Evolutionary conservation across 108 stramenopile genomes (phyloP).

Genomic region (Cyclotella sp.): DNA sequence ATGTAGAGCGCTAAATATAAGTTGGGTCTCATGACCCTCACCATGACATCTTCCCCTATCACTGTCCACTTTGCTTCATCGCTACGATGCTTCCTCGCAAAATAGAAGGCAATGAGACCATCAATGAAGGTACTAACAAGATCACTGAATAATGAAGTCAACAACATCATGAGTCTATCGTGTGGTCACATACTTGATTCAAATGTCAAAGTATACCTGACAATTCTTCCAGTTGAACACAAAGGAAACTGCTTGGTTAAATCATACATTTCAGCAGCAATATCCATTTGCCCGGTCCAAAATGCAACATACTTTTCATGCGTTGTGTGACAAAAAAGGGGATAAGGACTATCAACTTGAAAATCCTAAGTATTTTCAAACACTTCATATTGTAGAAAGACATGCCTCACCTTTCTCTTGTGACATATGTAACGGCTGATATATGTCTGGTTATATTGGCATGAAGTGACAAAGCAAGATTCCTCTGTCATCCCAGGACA

Average conservation of each 20-base stretch:
- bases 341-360: too few species aligned
- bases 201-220: constrained; percentile 12
- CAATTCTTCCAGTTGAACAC: constrained; percentile 27
- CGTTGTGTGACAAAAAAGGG: background rate
- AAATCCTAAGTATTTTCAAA: background rate
- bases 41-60: constrained; percentile 15
- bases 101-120: constrained; percentile 51
- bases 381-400: too few species aligned
- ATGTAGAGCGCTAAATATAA: background rate
- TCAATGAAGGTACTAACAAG: constrained; percentile 51
- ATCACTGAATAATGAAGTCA: background rate
- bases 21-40: background rate
- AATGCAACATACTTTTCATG: constrained; percentile 16
- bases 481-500: constrained; percentile 16
- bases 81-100: constrained; percentile 34
- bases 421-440: constrained; percentile 18
- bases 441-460: constrained; percentile 2
- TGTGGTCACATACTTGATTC: background rate
- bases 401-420: constrained; percentile 14
- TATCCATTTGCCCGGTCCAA: constrained; percentile 33
- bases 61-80: constrained; percentile 39
- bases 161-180: background rate
- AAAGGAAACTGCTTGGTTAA: constrained; percentile 9
- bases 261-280: constrained; percentile 34
- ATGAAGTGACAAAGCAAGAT: constrained; percentile 8